phyloP scores from a whole-genome alignment of 2,329 filamentous ascomycete species.

The Cercospora janseana region DNA sequence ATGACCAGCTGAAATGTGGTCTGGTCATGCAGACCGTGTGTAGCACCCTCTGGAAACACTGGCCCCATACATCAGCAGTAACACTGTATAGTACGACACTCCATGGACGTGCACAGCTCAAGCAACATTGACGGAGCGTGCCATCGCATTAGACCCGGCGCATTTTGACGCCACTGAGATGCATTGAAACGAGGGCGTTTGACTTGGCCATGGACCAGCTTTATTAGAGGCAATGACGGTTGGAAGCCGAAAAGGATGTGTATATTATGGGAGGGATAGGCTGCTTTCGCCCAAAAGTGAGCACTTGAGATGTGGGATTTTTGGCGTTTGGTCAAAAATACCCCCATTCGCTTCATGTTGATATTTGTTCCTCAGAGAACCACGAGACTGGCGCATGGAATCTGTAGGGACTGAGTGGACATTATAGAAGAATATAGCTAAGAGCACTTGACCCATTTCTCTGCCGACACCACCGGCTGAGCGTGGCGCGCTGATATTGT shows the following conservation, averaged over 20 bases:
- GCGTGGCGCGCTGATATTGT: slow-evolving; percentile 19
- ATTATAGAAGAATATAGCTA: not conserved
- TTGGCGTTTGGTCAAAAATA: slow-evolving; percentile 5
- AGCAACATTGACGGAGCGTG: slow-evolving; percentile 27
- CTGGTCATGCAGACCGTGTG: too few relatives aligned
- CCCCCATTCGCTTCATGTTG: slow-evolving; percentile 16
- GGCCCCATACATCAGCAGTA: not conserved
- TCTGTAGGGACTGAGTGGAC: slow-evolving; percentile 1
- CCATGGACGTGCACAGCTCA: slow-evolving; percentile 20
- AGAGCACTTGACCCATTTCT: not conserved
- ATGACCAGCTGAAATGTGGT: slow-evolving; percentile 19
- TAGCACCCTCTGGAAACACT: too few relatives aligned
- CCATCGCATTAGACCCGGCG: slow-evolving; percentile 5
- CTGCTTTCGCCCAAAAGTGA: slow-evolving; percentile 2
- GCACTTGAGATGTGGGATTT: slow-evolving; percentile 4
- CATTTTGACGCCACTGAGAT: slow-evolving; percentile 13
- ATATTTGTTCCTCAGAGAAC: slow-evolving; percentile 5
- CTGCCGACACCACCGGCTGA: not conserved
- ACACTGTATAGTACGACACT: slow-evolving; percentile 21
- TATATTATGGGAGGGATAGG: slow-evolving; percentile 15
- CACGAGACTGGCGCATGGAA: slow-evolving; percentile 4
- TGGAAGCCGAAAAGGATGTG: slow-evolving; percentile 3
- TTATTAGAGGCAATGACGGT: not conserved
- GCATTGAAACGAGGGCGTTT: slow-evolving; percentile 16
- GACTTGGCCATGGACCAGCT: not conserved